Conservation (phyloP, 129 eudicot species). For the Scalesia atractyloides region DNA sequence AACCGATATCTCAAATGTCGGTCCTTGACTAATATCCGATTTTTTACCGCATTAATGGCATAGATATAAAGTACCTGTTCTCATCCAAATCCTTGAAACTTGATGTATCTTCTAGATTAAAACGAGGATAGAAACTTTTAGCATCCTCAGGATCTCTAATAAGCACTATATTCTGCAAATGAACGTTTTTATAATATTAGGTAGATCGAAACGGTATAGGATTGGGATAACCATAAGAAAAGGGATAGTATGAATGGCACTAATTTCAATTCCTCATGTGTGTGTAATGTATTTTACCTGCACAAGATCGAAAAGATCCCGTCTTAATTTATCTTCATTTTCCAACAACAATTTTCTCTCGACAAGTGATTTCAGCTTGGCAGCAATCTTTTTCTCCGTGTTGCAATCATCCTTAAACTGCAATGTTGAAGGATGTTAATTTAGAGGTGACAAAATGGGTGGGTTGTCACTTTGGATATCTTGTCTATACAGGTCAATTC, state of each 20-base stretch:
- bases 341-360: conserved; percentile 65
- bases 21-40: too few relatives aligned
- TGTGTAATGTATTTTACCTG: conserved; percentile 44
- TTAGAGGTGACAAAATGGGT: background rate
- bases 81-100: conserved; percentile 86
- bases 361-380: conserved; percentile 70
- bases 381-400: conserved; percentile 85
- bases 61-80: conserved; percentile 54
- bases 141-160: conserved; percentile 93
- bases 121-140: conserved; percentile 86
- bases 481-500: background rate
- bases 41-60: too few relatives aligned
- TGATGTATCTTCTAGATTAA: conserved; percentile 92
- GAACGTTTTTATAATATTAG: background rate
- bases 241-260: conserved; percentile 5
- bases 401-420: conserved; percentile 96
- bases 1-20: too few relatives aligned
- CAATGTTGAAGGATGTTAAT: conserved; percentile 4
- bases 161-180: conserved; percentile 78
- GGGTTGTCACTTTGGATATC: background rate
- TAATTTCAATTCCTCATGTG: background rate
- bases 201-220: background rate
- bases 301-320: conserved; percentile 75
- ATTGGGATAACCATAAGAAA: background rate
- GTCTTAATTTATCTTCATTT: conserved; percentile 63